A percentile compares a stretch with the other conserved stretches of the same genome.
These are phyloP conservation scores for Aspergillus viridinutans DNA, from an alignment of 2,329 filamentous ascomycete species.

Conservation along the genomic window DNA sequence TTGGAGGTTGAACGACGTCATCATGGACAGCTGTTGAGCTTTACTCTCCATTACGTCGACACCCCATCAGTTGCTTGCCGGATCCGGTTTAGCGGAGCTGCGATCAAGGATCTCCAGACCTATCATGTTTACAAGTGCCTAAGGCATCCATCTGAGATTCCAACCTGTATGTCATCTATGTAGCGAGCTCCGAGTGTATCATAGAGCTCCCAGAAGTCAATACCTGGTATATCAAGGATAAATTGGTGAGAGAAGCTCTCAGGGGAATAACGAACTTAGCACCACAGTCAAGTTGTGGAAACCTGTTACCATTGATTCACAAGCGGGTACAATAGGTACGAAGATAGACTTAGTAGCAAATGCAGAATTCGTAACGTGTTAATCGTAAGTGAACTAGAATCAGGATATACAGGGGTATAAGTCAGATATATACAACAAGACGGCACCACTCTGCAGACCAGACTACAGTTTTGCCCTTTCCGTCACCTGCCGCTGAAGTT, in stretches of 20 bases:
- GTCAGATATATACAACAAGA: background rate
- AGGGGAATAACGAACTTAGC: too few species aligned
- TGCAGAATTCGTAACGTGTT: too few species aligned
- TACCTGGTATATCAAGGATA: too few species aligned
- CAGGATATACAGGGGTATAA: background rate
- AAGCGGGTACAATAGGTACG: too few species aligned
- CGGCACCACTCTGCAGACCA: background rate
- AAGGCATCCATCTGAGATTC: background rate
- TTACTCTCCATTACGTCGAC: slow-evolving; percentile 23
- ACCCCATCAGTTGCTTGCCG: slow-evolving; percentile 14
- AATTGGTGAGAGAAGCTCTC: too few species aligned
- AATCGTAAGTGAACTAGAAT: background rate
- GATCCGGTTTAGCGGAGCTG: slow-evolving; percentile 8
- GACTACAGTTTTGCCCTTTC: slow-evolving; percentile 23
- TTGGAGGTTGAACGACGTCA: background rate
- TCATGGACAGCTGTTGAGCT: background rate
- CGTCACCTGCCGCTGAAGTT: slow-evolving; percentile 27
- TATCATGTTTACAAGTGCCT: background rate
- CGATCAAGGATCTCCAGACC: background rate
- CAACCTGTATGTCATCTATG: too few species aligned
- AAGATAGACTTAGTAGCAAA: too few species aligned
- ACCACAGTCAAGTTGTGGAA: too few species aligned
- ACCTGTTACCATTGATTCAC: too few species aligned
- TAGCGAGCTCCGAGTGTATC: too few species aligned
- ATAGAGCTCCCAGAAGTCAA: too few species aligned